Evolutionary conservation across 495 filamentous ascomycete genomes (phyloP), one percentile per base, ranked within the genome.

Genomic region (Apodospora peruviana): DNA sequence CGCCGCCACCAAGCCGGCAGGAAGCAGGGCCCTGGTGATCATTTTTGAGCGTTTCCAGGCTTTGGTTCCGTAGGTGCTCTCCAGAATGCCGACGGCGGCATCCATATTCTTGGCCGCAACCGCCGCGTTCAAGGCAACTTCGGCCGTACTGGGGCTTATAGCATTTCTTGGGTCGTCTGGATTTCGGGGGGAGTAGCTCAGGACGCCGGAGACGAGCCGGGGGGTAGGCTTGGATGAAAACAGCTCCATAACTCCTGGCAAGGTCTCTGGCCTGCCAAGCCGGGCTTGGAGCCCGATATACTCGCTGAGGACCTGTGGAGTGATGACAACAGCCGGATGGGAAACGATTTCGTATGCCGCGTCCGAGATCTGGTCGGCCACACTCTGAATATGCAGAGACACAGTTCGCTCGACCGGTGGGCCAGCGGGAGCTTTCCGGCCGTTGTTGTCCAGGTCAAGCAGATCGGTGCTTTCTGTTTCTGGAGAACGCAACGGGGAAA

Each of bases 181-280:
- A 18, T 85, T 85, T 19, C 81, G 77, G 37, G 75, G 62, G 42
- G 60, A 69, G 64, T 82, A 91, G 58, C 68, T 70, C 29, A 86
- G 68, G 2, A 80, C 75, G 3, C 72, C 77, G 35, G 76, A 74
- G 19, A 71, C 68, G 57, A 82, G 72, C 45, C 78, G 69, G 9
- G 88, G 88, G 41, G 83, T 68, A 14, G 87, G 87, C 65, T 97
- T 98, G 59, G 76, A 77, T 44, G 88, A 90, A 57, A 89, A 97
- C 27, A 97, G 78, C 37, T 79, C 62, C 71, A 98, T 86, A 40
- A 87, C 80, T 38, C 83, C 76, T 2, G 93, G 88, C 61, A 96
- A 77, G 25, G 82, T 80, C 48, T 87, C 72, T 11, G 88, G 83
- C 40, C 73, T 81, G 44, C 79, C 74, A 50, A 96, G 77, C n/a